Base-by-base conservation (phyloP, 192 early-diverging fungal species). In the Mortierella antarctica region DNA sequence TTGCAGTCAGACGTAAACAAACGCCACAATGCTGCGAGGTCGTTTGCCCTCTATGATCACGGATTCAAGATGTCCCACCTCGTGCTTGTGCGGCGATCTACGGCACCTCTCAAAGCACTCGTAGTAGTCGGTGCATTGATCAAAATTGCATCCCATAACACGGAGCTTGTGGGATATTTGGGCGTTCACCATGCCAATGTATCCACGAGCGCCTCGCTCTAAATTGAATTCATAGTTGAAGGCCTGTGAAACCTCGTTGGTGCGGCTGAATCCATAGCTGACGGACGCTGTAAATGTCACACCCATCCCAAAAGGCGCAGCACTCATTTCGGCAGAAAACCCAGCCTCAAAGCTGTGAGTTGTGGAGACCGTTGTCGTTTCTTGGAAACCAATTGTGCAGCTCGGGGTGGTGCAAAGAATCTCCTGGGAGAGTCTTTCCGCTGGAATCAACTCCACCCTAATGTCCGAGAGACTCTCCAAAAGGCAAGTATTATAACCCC, bases 111-210 rank as follows among this genome's bases (percentile, higher is more conserved):
- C 31, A 31, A 31, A 31, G 31, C 31, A 31, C 31, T 31, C 31
- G 31, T 31, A 31, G 3, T 31, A 31, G 31, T 31, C 31, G 31
- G 31, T 31, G 31, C 31, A 31, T 31, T 3, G 31, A 31, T 31
- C 31, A 31, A 31, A 2, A 31, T 31, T 31, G 31, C 31, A 31
- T 31, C 31, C 31, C 1, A 31, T 31, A 44, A 59, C 13, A 5
- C 62, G 62, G 9, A 48, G 17, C 62, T 20, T 63, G 48, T 45
- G 20, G 4, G 62, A 63, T 9, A 63, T 48, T 48, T 63, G 62
- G 2, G 23, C 62, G 8, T 21, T 48, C 12, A 31, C 62, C 6
- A 63, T 21, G 17, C 46, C 62, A 50, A 63, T 48, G 20, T 49
- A 63, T 13, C 62, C 62, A 12, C 13, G 23, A 10, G 18, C 62